Percentiles rank a stretch among this genome's conserved stretches.
Evolutionary conservation across 1,284 basidiomycete species (phyloP).

Genomic region (Cutaneotrichosporon sp.): DNA sequence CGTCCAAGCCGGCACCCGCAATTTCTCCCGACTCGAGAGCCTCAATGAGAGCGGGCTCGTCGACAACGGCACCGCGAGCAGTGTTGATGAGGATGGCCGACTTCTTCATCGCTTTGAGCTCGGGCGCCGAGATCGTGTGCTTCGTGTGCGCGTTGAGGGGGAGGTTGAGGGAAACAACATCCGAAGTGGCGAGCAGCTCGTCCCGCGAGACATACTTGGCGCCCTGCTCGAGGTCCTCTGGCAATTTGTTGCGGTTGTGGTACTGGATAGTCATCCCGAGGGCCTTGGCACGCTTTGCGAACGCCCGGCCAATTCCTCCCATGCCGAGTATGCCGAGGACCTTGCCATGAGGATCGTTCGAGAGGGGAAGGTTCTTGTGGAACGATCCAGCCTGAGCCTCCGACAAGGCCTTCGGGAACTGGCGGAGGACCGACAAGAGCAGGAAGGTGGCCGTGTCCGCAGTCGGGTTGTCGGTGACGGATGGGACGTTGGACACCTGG

Average conservation of each 20-base stretch:
- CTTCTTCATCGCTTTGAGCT: slow-evolving; percentile 32
- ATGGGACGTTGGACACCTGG: slow-evolving; percentile 77
- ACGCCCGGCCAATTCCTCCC: slow-evolving; percentile 29
- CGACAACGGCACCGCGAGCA: slow-evolving; percentile 33
- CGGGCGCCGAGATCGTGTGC: slow-evolving; percentile 23
- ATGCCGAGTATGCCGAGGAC: slow-evolving; percentile 30
- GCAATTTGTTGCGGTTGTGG: slow-evolving; percentile 66
- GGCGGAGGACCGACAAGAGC: slow-evolving; percentile 71
- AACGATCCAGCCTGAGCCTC: slow-evolving; percentile 60
- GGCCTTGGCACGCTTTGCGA: slow-evolving; percentile 25
- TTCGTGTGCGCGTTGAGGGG: slow-evolving; percentile 29
- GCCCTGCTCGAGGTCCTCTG: slow-evolving; percentile 26
- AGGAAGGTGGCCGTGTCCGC: slow-evolving; percentile 84
- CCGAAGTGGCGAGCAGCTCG: slow-evolving; percentile 37
- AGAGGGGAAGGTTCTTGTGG: slow-evolving; percentile 54
- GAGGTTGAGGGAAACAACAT: slow-evolving; percentile 34
- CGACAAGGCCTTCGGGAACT: slow-evolving; percentile 68
- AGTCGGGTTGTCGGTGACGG: slow-evolving; percentile 82
- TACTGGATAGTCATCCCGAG: slow-evolving; percentile 51
- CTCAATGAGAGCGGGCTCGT: slow-evolving; percentile 31
- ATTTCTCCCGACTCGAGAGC: slow-evolving; percentile 29
- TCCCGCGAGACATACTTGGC: slow-evolving; percentile 37
- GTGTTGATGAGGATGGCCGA: slow-evolving; percentile 35
- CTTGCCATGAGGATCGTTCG: slow-evolving; percentile 23
- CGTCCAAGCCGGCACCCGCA: slow-evolving; percentile 34